Conservation (phyloP, 2,329 filamentous ascomycete species). For the Trichoderma sp. region DNA sequence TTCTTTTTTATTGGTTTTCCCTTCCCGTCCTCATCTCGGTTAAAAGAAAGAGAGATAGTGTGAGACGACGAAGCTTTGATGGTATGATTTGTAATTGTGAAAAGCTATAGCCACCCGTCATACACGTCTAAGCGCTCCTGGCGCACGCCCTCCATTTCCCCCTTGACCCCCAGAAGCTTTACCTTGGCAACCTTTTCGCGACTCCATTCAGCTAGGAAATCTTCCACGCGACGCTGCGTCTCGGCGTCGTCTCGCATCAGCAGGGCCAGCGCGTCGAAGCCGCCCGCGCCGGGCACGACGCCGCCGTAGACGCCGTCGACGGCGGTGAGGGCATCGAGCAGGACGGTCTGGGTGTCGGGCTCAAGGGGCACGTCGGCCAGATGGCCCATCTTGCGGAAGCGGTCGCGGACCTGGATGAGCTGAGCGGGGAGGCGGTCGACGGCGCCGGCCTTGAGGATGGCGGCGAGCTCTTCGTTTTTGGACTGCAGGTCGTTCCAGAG, state of each 20-base stretch:
- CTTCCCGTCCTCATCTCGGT: background rate
- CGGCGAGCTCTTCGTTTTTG: conserved; percentile 71
- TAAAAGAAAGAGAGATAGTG: too few relatives aligned
- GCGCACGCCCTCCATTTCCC: conserved; percentile 69
- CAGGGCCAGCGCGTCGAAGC: conserved; percentile 85
- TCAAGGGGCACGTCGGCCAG: conserved; percentile 83
- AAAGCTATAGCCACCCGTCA: conserved; percentile 45
- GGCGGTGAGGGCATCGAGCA: conserved; percentile 73
- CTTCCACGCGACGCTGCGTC: conserved; percentile 61
- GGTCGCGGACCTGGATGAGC: conserved; percentile 55
- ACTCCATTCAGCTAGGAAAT: conserved; percentile 68
- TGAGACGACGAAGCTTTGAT: background rate
- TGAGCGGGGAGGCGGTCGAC: conserved; percentile 47
- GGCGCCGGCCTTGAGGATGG: conserved; percentile 57
- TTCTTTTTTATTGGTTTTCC: background rate
- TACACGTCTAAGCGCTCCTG: conserved; percentile 49
- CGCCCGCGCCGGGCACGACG: conserved; percentile 91
- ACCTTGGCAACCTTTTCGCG: conserved; percentile 61
- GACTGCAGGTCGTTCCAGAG: conserved; percentile 77
- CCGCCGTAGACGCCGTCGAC: conserved; percentile 84
- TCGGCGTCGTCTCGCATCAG: conserved; percentile 72
- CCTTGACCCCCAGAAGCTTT: conserved; percentile 67
- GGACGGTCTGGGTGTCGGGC: conserved; percentile 77
- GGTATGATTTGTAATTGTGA: background rate
- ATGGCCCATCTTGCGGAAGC: conserved; percentile 76